Base-by-base conservation (phyloP, 2,329 filamentous ascomycete species). In the Claviceps maximensis region DNA sequence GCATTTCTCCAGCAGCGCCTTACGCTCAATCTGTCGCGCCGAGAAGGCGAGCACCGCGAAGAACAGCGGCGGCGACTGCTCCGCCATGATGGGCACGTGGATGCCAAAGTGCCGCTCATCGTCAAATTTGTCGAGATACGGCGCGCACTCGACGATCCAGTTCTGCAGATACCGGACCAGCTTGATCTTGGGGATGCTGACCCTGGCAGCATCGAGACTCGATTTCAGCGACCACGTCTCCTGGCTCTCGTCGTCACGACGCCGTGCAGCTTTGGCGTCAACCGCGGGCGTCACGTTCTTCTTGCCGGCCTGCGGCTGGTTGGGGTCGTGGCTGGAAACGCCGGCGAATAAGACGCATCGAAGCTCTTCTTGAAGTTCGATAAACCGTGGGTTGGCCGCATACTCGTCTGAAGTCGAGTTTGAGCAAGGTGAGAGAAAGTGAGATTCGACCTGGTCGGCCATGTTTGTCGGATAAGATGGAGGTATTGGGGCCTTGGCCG, bases 1-100 rank as follows among this genome's bases (percentile, higher is more conserved):
- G 2, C 71, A 69, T 47, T 71, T 69, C 29, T 71, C 70, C 10
- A 75, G 63, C 44, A 75, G 73, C 29, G 72, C 72, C 40, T 69
- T 73, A 10, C 73, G 67, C 57, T 77, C 77, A 57, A 76, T 72
- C 53, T 77, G 74, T 3, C 75, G 68, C 2, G 76, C 73, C 0
- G 75, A 79, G 7, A 80, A 70, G 1, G 77, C 76, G 6, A 80
- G 65, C 33, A 80, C 70, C 0, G 74, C 74, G 54, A 75, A 75
- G 3, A 72, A 62, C 2, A 79, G 57, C 25, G 72, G 65, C 0
- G 70, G 65, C 25, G 72, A 73, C 25, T 64, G 67, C 44, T 71
- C 70, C 1, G 76, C 75, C 31, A 79, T 62, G 2, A 74, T 63
- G 0, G 77, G 73, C 2, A 80, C 65, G 12, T 75, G 69, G 1